phyloP scores from a whole-genome alignment of 768 basidiomycete genomes.

The Leccinellum albellum region DNA sequence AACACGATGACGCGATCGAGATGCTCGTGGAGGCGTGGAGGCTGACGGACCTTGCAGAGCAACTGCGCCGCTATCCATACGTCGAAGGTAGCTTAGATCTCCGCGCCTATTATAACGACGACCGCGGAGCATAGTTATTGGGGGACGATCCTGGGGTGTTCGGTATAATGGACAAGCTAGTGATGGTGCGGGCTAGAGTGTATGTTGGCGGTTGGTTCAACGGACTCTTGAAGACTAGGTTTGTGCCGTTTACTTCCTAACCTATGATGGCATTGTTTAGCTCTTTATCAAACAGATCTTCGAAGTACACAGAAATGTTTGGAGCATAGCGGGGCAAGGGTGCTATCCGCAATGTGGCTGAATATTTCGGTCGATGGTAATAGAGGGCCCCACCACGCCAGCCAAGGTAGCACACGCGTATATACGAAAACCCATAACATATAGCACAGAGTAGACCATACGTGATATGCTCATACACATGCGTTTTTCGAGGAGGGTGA shows the following conservation, averaged over 20 bases:
- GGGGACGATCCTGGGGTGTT: conserved; percentile 47
- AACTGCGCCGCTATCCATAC: conserved; percentile 21
- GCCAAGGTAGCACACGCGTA: no score
- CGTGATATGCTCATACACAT: conserved; percentile 28
- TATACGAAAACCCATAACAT: conserved; percentile 8
- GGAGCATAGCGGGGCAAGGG: not conserved
- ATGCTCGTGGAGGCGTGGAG: conserved; percentile 42
- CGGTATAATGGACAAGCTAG: conserved; percentile 56
- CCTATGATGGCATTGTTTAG: not conserved
- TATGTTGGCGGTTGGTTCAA: conserved; percentile 45
- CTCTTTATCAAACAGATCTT: not conserved
- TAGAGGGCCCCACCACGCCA: no score
- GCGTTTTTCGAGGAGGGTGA: conserved; percentile 11
- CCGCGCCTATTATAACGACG: conserved; percentile 17
- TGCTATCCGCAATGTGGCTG: no score
- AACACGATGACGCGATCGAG: conserved; percentile 44
- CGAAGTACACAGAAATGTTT: not conserved
- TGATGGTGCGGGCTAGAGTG: conserved; percentile 43
- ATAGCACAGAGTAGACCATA: conserved; percentile 25
- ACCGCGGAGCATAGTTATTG: conserved; percentile 19
- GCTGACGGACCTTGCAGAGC: conserved; percentile 43
- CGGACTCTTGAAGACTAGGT: no score
- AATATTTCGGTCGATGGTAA: no score
- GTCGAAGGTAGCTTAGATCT: conserved; percentile 21
- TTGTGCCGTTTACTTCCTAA: no score